phyloP scores from a whole-genome alignment of 1,284 basidiomycete species.

The Kalmanozyma brasiliensis region DNA sequence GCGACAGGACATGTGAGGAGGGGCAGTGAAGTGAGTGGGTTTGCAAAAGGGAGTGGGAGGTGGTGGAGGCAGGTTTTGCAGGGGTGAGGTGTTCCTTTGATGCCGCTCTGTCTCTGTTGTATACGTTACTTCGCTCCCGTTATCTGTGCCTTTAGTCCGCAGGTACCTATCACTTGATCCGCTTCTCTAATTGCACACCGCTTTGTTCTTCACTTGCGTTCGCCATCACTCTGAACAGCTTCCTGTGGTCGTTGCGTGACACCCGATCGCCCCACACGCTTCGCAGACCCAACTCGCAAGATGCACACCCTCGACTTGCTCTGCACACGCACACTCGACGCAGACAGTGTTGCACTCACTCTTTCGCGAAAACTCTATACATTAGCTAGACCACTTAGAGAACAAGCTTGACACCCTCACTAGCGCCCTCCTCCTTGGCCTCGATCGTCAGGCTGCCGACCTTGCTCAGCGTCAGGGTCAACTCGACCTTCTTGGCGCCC shows the following conservation, averaged over 20 bases:
- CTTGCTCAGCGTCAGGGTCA: conserved; percentile 41
- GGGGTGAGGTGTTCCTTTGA: not conserved
- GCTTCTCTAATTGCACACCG: too few relatives aligned
- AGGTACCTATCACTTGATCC: too few relatives aligned
- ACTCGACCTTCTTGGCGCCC: conserved; percentile 31
- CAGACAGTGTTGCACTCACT: too few relatives aligned
- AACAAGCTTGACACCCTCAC: conserved; percentile 17
- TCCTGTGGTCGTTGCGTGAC: too few relatives aligned
- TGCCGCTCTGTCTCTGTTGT: not conserved
- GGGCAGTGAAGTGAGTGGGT: not conserved
- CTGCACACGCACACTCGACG: too few relatives aligned
- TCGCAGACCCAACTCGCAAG: too few relatives aligned
- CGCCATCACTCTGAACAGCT: too few relatives aligned
- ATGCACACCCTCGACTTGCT: too few relatives aligned
- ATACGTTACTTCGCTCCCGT: not conserved
- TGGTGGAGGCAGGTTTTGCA: conserved; percentile 34
- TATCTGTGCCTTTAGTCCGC: too few relatives aligned
- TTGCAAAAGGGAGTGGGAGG: conserved; percentile 15
- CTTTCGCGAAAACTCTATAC: too few relatives aligned
- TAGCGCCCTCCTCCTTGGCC: conserved; percentile 34
- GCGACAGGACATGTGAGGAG: not conserved
- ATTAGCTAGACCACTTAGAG: conserved; percentile 2
- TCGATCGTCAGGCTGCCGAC: conserved; percentile 21
- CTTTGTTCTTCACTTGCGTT: too few relatives aligned
- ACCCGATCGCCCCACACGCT: too few relatives aligned